A percentile compares a stretch with the other conserved stretches of the same genome.
phyloP scores from a whole-genome alignment of 192 early-diverging fungal species.

The Tieghemiomyces parasiticus region DNA sequence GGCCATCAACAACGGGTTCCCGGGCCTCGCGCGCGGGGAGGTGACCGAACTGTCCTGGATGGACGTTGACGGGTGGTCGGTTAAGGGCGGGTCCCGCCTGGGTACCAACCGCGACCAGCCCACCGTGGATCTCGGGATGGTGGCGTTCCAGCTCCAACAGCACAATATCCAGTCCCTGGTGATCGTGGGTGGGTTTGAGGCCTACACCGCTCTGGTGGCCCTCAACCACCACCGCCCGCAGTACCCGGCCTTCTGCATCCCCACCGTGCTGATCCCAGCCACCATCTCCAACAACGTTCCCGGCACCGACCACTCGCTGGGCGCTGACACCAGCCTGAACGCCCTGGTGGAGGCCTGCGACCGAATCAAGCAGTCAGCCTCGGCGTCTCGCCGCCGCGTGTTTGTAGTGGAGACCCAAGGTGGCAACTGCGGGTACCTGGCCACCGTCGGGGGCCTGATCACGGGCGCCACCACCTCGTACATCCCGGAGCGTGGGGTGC shows the following conservation, averaged over 20 bases:
- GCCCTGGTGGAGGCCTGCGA: conserved; percentile 84
- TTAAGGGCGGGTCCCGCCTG: conserved; percentile 77
- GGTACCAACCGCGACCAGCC: conserved; percentile 93
- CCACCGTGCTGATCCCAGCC: conserved; percentile 83
- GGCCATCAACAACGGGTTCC: conserved; percentile 85
- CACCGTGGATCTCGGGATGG: conserved; percentile 63
- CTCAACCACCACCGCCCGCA: conserved; percentile 50
- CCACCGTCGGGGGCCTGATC: conserved; percentile 67
- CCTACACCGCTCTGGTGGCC: conserved; percentile 60
- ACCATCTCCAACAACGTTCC: conserved; percentile 98
- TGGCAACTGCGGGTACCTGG: conserved; percentile 86
- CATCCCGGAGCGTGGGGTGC: conserved; percentile 86
- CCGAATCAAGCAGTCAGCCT: conserved; percentile 83
- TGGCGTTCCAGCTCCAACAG: conserved; percentile 86
- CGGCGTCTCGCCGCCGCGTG: conserved; percentile 75
- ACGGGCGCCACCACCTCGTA: conserved; percentile 83
- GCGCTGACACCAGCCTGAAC: conserved; percentile 90
- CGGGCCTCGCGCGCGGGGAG: conserved; percentile 72
- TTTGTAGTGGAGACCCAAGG: conserved; percentile 97
- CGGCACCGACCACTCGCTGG: conserved; percentile 88
- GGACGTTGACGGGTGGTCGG: conserved; percentile 82
- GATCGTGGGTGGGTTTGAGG: conserved; percentile 95
- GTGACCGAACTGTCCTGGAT: conserved; percentile 67
- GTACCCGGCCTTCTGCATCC: conserved; percentile 91
- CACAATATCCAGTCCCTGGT: conserved; percentile 79